Evolutionary conservation across 2,329 filamentous ascomycete genomes (phyloP).

Genomic region (Alternaria ethzedia): DNA sequence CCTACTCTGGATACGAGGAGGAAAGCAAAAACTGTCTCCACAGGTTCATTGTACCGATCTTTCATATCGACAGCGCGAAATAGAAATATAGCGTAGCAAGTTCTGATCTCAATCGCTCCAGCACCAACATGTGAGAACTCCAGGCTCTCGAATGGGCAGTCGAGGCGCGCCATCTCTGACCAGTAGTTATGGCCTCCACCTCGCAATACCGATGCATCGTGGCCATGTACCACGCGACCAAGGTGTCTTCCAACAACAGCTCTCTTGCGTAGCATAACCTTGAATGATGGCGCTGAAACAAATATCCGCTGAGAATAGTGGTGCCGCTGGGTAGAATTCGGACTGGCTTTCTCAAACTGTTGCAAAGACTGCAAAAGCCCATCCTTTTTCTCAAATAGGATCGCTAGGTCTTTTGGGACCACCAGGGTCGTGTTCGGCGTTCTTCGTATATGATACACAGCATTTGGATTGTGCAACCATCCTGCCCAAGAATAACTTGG

Average conservation of each 20-base stretch:
- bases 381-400: background rate
- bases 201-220: background rate
- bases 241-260: fast-evolving
- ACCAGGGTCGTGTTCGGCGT: background rate
- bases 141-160: background rate
- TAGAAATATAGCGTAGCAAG: background rate
- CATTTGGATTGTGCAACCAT: background rate
- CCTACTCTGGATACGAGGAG: background rate
- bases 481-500: background rate
- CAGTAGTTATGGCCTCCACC: background rate
- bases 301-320: background rate
- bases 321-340: background rate
- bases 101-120: background rate
- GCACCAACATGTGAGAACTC: background rate
- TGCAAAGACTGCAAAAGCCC: background rate
- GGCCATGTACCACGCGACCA: background rate
- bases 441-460: background rate
- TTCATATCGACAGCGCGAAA: background rate
- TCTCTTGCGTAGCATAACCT: background rate
- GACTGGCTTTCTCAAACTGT: background rate
- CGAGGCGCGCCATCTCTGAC: background rate
- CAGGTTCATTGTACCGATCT: too few species aligned
- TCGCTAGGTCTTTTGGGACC: background rate
- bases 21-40: background rate
- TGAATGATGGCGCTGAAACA: background rate